phyloP scores from a whole-genome alignment of 2,329 filamentous ascomycete genomes.

The Sporothrix luriei region DNA sequence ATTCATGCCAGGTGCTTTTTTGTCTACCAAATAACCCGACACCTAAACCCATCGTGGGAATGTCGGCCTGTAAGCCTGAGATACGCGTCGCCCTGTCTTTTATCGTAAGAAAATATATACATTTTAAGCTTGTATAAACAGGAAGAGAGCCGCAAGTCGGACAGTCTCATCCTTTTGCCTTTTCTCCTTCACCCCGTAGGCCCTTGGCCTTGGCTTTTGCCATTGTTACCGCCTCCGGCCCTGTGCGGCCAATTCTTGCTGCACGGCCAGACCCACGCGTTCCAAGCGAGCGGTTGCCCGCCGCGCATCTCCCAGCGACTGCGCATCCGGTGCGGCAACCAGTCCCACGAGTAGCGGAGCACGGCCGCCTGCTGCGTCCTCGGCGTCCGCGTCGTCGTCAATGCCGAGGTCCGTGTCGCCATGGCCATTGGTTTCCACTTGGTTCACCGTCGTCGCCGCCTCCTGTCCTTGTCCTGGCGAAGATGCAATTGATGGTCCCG shows the following conservation, averaged over 20 bases:
- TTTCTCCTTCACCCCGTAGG: not conserved
- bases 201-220: not conserved
- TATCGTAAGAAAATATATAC: slow-evolving; percentile 17
- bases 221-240: slow-evolving; percentile 28
- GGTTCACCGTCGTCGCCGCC: slow-evolving; percentile 14
- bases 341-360: slow-evolving; percentile 59
- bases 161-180: not conserved
- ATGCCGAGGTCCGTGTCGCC: slow-evolving; percentile 12
- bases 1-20: slow-evolving; percentile 23
- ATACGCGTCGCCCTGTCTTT: not conserved
- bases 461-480: slow-evolving; percentile 14
- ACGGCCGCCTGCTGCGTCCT: slow-evolving; percentile 38
- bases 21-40: slow-evolving; percentile 9
- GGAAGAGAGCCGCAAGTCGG: slow-evolving; percentile 1
- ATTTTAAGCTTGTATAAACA: slow-evolving; percentile 19
- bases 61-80: not conserved
- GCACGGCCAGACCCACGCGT: slow-evolving; percentile 57
- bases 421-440: slow-evolving; percentile 5
- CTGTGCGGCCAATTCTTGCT: slow-evolving; percentile 54
- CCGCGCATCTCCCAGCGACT: slow-evolving; percentile 55
- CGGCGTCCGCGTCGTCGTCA: slow-evolving; percentile 31
- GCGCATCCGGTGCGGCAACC: slow-evolving; percentile 55
- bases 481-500: not conserved
- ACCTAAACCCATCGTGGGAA: not conserved
- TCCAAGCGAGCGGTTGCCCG: slow-evolving; percentile 58